Percentiles rank a stretch among this genome's conserved stretches.
phyloP scores from a whole-genome alignment of 441 rosid genomes.

The Adansonia gregorii region DNA sequence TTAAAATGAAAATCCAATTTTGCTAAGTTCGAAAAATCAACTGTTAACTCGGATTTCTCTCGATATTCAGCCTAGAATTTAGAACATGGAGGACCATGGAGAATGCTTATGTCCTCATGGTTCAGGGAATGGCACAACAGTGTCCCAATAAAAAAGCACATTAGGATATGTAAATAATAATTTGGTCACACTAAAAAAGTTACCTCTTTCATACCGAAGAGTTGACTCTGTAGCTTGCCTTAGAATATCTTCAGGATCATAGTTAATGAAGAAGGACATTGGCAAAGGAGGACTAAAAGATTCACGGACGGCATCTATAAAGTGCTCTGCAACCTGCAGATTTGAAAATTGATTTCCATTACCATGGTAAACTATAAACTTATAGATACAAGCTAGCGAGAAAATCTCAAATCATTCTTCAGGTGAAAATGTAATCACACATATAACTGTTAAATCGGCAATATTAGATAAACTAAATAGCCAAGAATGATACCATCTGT shows the following conservation, averaged over 20 bases:
- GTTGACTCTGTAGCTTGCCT: constrained; percentile 65
- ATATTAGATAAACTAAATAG: not conserved
- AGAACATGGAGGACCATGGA: not conserved
- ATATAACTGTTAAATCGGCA: no score
- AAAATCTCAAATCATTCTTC: not conserved
- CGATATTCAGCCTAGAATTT: not conserved
- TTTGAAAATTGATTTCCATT: not conserved
- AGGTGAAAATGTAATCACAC: not conserved
- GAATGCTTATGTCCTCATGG: constrained; percentile 6
- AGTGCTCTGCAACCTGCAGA: constrained; percentile 58
- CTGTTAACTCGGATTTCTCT: constrained; percentile 10
- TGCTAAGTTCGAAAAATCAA: not conserved
- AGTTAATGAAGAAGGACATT: constrained; percentile 69
- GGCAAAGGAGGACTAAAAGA: constrained; percentile 43
- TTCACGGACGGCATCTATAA: constrained; percentile 52
- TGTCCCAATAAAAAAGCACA: not conserved
- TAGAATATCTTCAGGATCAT: constrained; percentile 49
- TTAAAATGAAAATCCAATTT: constrained; percentile 1
- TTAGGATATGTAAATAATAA: not conserved
- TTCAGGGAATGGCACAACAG: not conserved
- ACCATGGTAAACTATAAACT: not conserved
- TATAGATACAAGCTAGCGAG: not conserved
- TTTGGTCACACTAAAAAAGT: constrained; percentile 11
- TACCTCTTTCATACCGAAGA: constrained; percentile 58
- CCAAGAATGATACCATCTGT: constrained; percentile 32